Conservation (phyloP, 257 asterid species). For the Salvia rosmarinus region DNA sequence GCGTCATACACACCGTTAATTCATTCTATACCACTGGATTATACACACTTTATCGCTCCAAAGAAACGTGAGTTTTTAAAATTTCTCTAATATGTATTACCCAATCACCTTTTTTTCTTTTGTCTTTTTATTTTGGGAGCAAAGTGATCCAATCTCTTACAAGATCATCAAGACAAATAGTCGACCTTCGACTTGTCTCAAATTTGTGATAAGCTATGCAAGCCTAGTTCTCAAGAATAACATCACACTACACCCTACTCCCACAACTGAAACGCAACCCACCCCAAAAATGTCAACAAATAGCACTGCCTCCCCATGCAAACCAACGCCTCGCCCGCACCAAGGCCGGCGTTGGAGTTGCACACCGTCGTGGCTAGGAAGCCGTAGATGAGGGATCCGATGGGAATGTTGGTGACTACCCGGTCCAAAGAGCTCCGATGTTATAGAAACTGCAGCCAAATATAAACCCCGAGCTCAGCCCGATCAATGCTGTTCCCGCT, state of each 20-base stretch:
- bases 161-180: conserved; percentile 2
- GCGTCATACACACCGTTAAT: no score
- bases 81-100: no score
- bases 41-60: no score
- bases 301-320: conserved; percentile 90
- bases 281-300: conserved; percentile 67
- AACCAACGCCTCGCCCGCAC: conserved; percentile 44
- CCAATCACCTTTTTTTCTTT: no score
- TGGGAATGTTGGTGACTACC: conserved; percentile 80
- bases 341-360: conserved; percentile 50
- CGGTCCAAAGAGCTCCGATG: conserved; percentile 92
- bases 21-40: no score
- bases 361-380: conserved; percentile 74
- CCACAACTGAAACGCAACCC: conserved; percentile 84
- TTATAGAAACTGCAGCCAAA: conserved; percentile 82
- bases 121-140: no score
- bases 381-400: conserved; percentile 82
- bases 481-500: conserved; percentile 80
- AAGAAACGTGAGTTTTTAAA: no score
- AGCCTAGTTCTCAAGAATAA: conserved; percentile 70
- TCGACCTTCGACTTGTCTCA: conserved; percentile 48
- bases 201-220: conserved; percentile 68
- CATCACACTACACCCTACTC: conserved; percentile 60
- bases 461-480: conserved; percentile 90
- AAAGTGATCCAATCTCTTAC: no score